Conservation (phyloP, 352 stramenopile genomes). For the Phytophthora cajani region DNA sequence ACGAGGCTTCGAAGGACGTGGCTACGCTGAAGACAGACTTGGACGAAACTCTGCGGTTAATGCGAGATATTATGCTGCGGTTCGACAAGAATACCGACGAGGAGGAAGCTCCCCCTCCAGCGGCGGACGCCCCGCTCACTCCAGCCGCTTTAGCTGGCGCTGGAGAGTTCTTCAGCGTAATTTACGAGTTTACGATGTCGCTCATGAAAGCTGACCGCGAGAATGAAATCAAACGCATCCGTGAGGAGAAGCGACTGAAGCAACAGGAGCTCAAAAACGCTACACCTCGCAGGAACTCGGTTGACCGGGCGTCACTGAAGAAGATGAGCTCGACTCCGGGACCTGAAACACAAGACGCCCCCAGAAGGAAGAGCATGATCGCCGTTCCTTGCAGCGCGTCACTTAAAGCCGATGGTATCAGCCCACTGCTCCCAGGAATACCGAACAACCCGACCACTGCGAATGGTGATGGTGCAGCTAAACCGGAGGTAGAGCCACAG, state of each 20-base stretch:
- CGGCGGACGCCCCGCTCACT: conserved; percentile 22
- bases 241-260: conserved; percentile 65
- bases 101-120: conserved; percentile 22
- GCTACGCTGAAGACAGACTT: conserved; percentile 52
- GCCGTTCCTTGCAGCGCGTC: neutral
- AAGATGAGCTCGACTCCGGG: conserved; percentile 22
- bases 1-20: conserved; percentile 41
- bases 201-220: conserved; percentile 78
- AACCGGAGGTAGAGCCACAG: neutral
- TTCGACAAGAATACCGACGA: conserved; percentile 62
- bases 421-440: neutral
- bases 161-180: conserved; percentile 70
- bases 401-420: neutral
- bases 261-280: conserved; percentile 59
- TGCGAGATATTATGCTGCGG: conserved; percentile 66
- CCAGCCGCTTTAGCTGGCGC: conserved; percentile 47
- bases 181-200: conserved; percentile 85
- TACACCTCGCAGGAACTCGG: conserved; percentile 47
- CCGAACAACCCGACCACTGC: conserved; percentile 11
- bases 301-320: conserved; percentile 16
- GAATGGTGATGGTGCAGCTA: neutral
- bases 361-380: conserved; percentile 20
- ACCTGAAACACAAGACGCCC: conserved; percentile 38
- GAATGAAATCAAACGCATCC: conserved; percentile 76
- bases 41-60: conserved; percentile 50